Percentiles rank a stretch among this genome's conserved stretches.
phyloP scores from a whole-genome alignment of 148 eudicot species.

The Linanthus parryae region DNA sequence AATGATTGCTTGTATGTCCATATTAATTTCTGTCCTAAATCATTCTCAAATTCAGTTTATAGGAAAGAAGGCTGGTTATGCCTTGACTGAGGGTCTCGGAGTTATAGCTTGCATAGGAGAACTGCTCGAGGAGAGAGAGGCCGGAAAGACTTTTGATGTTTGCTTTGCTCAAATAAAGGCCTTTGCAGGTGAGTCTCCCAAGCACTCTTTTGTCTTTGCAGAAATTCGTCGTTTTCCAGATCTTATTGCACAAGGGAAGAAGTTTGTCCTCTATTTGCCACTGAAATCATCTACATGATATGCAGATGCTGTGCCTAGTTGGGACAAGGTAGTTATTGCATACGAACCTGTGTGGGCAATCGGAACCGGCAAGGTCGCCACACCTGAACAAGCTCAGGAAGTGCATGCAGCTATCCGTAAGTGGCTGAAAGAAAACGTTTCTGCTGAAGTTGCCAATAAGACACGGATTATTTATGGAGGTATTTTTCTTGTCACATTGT shows the following conservation, averaged over 20 bases:
- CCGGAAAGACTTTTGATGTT: constrained; percentile 82
- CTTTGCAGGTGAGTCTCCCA: constrained; percentile 50
- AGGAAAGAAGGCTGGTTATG: constrained; percentile 90
- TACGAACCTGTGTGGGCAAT: constrained; percentile 98
- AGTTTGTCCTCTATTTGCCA: not conserved
- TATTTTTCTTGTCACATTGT: constrained; percentile 16
- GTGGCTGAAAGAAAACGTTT: constrained; percentile 90
- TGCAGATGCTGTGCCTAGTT: constrained; percentile 83
- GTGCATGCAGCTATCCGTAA: constrained; percentile 82
- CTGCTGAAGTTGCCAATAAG: constrained; percentile 83
- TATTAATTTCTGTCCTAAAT: no score
- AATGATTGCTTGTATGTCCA: no score
- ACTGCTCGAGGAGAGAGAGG: constrained; percentile 70
- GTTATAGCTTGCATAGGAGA: constrained; percentile 92
- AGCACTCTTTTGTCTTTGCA: constrained; percentile 1
- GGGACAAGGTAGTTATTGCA: constrained; percentile 81
- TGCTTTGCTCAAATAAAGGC: constrained; percentile 74
- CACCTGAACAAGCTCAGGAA: constrained; percentile 93
- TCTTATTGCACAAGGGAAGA: not conserved
- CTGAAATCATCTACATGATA: constrained; percentile 5
- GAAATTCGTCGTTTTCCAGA: not conserved
- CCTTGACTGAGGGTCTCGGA: constrained; percentile 70
- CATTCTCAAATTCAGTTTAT: constrained; percentile 59
- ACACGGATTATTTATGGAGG: constrained; percentile 97
- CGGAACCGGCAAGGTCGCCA: constrained; percentile 92